Base-by-base conservation (phyloP, 1,284 basidiomycete genomes). In the Phellopilus nigrolimitatus region DNA sequence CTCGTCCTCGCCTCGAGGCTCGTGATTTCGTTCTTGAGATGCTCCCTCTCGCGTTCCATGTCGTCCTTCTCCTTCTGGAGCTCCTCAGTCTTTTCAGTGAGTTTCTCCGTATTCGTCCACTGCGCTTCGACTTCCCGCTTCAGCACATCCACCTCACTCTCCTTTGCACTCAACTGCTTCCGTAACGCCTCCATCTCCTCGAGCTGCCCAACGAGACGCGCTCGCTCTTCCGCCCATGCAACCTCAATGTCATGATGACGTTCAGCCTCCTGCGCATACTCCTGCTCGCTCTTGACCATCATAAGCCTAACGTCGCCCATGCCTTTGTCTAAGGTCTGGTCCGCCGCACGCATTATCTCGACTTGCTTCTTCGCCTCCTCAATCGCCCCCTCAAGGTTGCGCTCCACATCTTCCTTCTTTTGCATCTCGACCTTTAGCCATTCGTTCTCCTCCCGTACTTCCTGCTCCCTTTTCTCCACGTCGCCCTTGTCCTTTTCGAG, bases 401-500 rank as follows among this genome's bases (percentile, higher is more conserved):
- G n/a, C n/a, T n/a, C n/a, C n/a, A n/a, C n/a, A 57, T 79, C 75
- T 42, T 82, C 79, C 1, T 73, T 66, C 39, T 57, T 71, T 64
- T 66, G 69, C n/a, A 81, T 61, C 53, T 71, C 72, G 46, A 78
- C 75, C 58, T 71, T 70, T 28, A 80, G 63, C 36, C 67, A 63
- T 17, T 70, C 71, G 43, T 66, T 64, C 49, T 74, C 59, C 27
- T 57, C 59, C 21, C 70, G 49, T 45, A 59, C 46, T 49, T 64
- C 63, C 34, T 54, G 58, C 58, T 79, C 79, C 45, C 65, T 67
- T 57, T 67, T 71, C 48, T 66, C 64, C 60, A 70, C 69, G 2
- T 78, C 78, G 0, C 57, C 62, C 65, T 76, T 79, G 69, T 85
- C 85, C 30, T 71, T 69, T 61, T 87, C 82, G 27, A 86, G 67